A percentile compares a stretch with the other conserved stretches of the same genome.
Evolutionary conservation across 306 rosid species (phyloP).

Genomic region (Cyclanthera cordifolia): DNA sequence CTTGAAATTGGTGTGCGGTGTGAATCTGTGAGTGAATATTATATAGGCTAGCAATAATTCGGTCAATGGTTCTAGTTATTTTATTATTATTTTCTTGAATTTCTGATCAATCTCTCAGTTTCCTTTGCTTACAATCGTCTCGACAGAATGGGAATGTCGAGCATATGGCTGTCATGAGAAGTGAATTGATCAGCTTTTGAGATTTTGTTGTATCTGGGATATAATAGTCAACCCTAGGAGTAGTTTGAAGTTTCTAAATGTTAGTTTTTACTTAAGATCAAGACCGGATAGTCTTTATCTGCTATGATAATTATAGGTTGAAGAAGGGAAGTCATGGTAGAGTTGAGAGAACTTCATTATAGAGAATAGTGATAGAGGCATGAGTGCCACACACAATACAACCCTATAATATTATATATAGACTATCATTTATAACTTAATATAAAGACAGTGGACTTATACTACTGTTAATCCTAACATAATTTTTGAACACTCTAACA

Average conservation of each 20-base stretch:
- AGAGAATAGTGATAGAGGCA: too few relatives aligned
- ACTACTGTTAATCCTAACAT: too few relatives aligned
- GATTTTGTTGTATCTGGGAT: neutral
- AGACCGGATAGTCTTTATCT: too few relatives aligned
- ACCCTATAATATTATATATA: too few relatives aligned
- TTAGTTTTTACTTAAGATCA: neutral
- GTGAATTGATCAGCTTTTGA: constrained; percentile 1
- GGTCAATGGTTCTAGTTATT: neutral
- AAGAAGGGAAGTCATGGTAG: too few relatives aligned
- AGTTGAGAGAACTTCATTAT: too few relatives aligned
- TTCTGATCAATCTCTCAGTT: neutral
- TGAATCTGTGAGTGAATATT: neutral
- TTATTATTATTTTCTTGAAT: neutral
- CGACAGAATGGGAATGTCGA: neutral
- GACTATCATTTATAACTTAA: too few relatives aligned
- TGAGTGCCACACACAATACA: too few relatives aligned
- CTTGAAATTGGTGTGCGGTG: neutral
- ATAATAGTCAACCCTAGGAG: neutral
- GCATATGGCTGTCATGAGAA: neutral
- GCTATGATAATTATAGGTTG: too few relatives aligned
- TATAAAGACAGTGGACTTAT: too few relatives aligned
- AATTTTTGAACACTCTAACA: too few relatives aligned
- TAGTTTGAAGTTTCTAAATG: neutral
- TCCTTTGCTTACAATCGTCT: neutral
- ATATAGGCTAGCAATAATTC: neutral